Conservation (phyloP, 2,329 filamentous ascomycete species). For the Fusarium chlamydosporum region DNA sequence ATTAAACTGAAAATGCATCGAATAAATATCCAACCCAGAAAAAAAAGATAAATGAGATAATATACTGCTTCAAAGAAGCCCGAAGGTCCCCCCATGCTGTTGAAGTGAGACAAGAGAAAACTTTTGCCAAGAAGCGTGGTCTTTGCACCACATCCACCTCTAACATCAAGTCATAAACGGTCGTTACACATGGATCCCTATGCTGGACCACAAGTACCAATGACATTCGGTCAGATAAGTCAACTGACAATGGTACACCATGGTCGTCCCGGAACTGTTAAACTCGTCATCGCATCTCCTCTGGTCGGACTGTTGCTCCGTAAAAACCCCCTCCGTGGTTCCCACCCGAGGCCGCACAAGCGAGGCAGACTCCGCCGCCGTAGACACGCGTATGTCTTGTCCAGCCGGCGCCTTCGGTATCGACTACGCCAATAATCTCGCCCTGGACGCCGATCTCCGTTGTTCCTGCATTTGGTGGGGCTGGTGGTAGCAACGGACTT, state of each 20-base stretch:
- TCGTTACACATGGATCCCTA: conserved; percentile 38
- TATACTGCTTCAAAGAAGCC: conserved; percentile 13
- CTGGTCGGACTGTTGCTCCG: conserved; percentile 66
- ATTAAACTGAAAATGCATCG: conserved; percentile 35
- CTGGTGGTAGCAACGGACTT: conserved; percentile 63
- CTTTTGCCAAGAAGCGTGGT: conserved; percentile 38
- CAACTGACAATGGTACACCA: conserved; percentile 21
- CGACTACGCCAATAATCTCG: conserved; percentile 65
- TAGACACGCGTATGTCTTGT: conserved; percentile 72
- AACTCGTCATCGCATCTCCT: conserved; percentile 62
- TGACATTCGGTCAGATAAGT: conserved; percentile 13
- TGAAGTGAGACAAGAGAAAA: conserved; percentile 32
- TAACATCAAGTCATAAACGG: conserved; percentile 46
- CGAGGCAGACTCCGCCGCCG: conserved; percentile 69
- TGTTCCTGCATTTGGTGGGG: conserved; percentile 56
- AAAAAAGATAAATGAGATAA: conserved; percentile 13
- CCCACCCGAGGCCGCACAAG: conserved; percentile 65
- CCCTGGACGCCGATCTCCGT: conserved; percentile 62
- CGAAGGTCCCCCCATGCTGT: conserved; percentile 8
- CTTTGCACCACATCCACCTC: conserved; percentile 37
- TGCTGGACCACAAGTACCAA: conserved; percentile 16
- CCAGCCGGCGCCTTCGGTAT: conserved; percentile 66
- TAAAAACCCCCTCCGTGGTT: conserved; percentile 66
- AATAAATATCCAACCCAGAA: conserved; percentile 15
- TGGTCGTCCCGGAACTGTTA: conserved; percentile 9